Conservation (phyloP, 2,329 filamentous ascomycete genomes). For the Didymella keratinophila region DNA sequence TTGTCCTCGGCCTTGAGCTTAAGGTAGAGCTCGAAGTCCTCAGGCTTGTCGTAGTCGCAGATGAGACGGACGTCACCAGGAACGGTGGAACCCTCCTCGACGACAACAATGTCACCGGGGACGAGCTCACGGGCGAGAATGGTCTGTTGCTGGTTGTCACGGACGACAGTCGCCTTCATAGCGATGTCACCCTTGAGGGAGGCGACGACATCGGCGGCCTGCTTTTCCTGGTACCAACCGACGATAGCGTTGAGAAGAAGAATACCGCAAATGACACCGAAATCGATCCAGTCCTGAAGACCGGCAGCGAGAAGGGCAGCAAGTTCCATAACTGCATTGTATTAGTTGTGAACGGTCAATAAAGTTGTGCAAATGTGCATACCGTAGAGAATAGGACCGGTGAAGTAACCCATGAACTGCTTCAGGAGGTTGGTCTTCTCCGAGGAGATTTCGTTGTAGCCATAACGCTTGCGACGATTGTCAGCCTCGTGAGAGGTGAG, state of each 20-base stretch:
- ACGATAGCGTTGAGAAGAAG: constrained; percentile 77
- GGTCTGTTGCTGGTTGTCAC: constrained; percentile 71
- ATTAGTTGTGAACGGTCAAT: constrained; percentile 10
- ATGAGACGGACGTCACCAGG: constrained; percentile 75
- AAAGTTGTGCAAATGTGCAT: constrained; percentile 49
- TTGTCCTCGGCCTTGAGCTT: constrained; percentile 65
- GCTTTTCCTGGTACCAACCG: constrained; percentile 84
- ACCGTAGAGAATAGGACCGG: constrained; percentile 79
- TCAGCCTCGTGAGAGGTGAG: constrained; percentile 68
- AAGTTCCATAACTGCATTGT: constrained; percentile 72
- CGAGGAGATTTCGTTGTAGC: constrained; percentile 75
- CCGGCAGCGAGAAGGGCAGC: constrained; percentile 76
- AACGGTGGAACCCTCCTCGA: constrained; percentile 76
- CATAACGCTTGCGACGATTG: constrained; percentile 68
- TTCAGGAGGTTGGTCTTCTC: constrained; percentile 79
- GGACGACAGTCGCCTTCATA: constrained; percentile 73
- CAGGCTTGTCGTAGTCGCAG: constrained; percentile 73
- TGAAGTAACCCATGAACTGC: constrained; percentile 79
- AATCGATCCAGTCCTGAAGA: constrained; percentile 76
- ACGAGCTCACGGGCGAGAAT: constrained; percentile 79
- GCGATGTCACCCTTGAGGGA: constrained; percentile 80
- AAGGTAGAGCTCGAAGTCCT: constrained; percentile 72
- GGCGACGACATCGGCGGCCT: constrained; percentile 73
- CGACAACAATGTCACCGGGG: constrained; percentile 76
- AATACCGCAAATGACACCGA: constrained; percentile 80